These are phyloP conservation scores for Salvia hispanica DNA, from an alignment of 257 asterid species.

Conservation along the genomic window DNA sequence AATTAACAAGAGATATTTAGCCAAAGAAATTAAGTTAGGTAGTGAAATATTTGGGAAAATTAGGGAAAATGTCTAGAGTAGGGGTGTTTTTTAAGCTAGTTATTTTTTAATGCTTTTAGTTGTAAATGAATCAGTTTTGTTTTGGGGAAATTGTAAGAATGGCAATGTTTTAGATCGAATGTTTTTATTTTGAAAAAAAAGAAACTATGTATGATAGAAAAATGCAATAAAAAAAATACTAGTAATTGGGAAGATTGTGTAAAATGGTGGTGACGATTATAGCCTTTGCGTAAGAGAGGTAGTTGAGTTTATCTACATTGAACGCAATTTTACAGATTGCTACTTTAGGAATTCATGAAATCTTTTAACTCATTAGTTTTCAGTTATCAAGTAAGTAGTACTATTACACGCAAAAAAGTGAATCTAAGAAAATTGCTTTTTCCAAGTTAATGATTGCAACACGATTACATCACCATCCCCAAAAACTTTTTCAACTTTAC, in stretches of 20 bases:
- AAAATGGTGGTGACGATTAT: neutral
- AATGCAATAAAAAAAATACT: too few species aligned
- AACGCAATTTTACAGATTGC: constrained; percentile 28
- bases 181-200: neutral
- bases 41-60: neutral
- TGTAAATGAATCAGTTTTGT: constrained; percentile 66
- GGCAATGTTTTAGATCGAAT: neutral
- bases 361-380: constrained; percentile 30
- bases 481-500: constrained; percentile 8
- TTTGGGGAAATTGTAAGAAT: constrained; percentile 19
- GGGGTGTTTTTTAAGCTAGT: neutral
- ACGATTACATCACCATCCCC: constrained; percentile 37
- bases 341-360: constrained; percentile 37
- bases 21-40: neutral
- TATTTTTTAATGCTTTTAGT: neutral
- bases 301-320: constrained; percentile 3
- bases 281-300: constrained; percentile 42
- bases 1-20: constrained; percentile 28
- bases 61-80: constrained; percentile 6
- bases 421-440: constrained; percentile 44
- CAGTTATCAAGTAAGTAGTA: constrained; percentile 36
- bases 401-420: constrained; percentile 42
- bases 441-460: constrained; percentile 42
- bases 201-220: constrained; percentile 24
- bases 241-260: neutral